Evolutionary conservation across 73 alveolate genomes (phyloP), one percentile per base, ranked within the genome.

Genomic region (Paramecium biaurelia): DNA sequence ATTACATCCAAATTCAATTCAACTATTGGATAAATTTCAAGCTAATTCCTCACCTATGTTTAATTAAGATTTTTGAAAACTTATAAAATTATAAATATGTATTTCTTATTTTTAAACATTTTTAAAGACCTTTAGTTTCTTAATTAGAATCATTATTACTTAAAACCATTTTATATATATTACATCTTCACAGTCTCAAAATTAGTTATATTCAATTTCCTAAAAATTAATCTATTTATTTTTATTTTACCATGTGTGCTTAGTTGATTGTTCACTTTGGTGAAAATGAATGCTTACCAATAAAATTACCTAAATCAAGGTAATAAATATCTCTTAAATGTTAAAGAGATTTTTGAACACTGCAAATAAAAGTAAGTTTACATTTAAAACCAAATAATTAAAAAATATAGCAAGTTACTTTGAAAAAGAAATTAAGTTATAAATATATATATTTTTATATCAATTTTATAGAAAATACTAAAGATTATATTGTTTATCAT

Each of bases 271-370:
- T 41, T 7, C 70, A 10, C 15, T 76, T 14, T 76, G 1, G 41
- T 8, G 63, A 37, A 42, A 76, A 70, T 76, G 38, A 76, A 76
- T 76, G 89, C 72, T 18, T 76, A 20, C 89, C 89, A 18, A 41
- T 76, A 37, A 11, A 34, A 42, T 42, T 76, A 76, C 70, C 63
- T 6, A 2, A 76, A 76, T n/a, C 70, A n/a, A 42, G 38, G 21
- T 11, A 76, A 1, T 42, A 38, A 76, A n/a, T 76, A 38, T 24
- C 26, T 18, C 41, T 24, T n/a, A 76, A 38, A 24, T 8, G 89
- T 37, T 76, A 76, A 41, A 38, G 23, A 23, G 89, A 76, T 76
- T 76, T 76, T 35, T 76, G n/a, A 18, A 26, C 38, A 35, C 63
- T n/a, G 70, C 70, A 14, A 38, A 76, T 18, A 70, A 76, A 28